Evolutionary conservation across 176 grass and related monocot species (phyloP).

Genomic region (Guadua angustifolia): DNA sequence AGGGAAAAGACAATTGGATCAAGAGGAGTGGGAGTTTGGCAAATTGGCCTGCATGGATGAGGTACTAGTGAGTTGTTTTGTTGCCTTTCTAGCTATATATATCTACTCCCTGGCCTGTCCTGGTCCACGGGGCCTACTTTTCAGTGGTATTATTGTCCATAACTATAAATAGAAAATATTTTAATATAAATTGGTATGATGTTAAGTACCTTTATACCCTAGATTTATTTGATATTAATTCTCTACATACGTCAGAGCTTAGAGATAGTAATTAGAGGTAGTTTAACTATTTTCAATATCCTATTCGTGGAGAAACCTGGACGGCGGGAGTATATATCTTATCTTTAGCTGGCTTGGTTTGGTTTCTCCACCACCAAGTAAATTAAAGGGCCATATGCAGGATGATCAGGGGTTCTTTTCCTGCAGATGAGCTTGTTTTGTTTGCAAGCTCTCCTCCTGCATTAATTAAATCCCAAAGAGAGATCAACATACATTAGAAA

Average conservation of each 20-base stretch:
- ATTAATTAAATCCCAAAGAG: neutral
- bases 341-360: slow-evolving; percentile 26
- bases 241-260: too few relatives aligned
- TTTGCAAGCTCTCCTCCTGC: slow-evolving; percentile 33
- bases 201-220: too few relatives aligned
- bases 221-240: too few relatives aligned
- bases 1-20: slow-evolving; percentile 43
- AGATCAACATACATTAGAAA: neutral
- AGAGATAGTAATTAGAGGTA: too few relatives aligned
- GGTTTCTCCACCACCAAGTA: slow-evolving; percentile 63
- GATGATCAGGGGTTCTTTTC: slow-evolving; percentile 63
- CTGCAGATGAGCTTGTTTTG: slow-evolving; percentile 57
- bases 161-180: too few relatives aligned
- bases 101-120: too few relatives aligned
- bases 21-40: slow-evolving; percentile 22
- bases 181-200: too few relatives aligned
- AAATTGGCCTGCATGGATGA: slow-evolving; percentile 13
- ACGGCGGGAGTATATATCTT: neutral
- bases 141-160: too few relatives aligned
- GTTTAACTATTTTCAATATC: too few relatives aligned
- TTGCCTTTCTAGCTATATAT: too few relatives aligned
- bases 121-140: too few relatives aligned
- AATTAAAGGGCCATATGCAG: slow-evolving; percentile 29
- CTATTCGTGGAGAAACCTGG: too few relatives aligned
- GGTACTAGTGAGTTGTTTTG: neutral